A percentile compares a stretch with the other conserved stretches of the same genome.
These are phyloP conservation scores for Pelargonium australe DNA, from an alignment of 441 rosid genomes.

Conservation along the genomic window DNA sequence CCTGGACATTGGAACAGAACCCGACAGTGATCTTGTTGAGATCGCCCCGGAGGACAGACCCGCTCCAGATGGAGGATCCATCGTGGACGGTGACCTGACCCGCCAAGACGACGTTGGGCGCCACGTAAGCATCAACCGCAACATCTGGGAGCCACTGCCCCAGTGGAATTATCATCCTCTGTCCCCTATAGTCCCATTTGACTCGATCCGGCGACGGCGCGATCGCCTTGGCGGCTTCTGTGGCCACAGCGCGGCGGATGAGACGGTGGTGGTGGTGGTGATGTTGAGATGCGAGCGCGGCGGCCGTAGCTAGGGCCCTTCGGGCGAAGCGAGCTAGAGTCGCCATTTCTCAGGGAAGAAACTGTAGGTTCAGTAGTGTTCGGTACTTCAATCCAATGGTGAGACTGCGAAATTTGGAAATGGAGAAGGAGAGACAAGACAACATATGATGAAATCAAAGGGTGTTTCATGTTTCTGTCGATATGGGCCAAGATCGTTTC, in stretches of 20 bases:
- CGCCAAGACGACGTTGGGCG: conserved; percentile 86
- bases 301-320: not conserved
- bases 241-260: conserved; percentile 15
- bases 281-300: not conserved
- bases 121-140: conserved; percentile 94
- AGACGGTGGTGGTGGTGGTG: conserved; percentile 24
- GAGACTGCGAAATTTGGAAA: not conserved
- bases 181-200: conserved; percentile 98
- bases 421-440: not conserved
- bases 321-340: not conserved
- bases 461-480: too few species aligned
- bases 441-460: too few species aligned
- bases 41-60: conserved; percentile 90
- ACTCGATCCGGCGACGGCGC: conserved; percentile 71
- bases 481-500: too few species aligned
- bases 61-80: conserved; percentile 92
- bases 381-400: not conserved
- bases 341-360: not conserved
- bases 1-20: conserved; percentile 90
- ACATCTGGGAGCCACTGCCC: conserved; percentile 95
- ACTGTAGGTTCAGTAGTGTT: not conserved
- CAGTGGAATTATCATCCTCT: conserved; percentile 83
- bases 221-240: conserved; percentile 45
- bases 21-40: conserved; percentile 87
- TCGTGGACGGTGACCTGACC: conserved; percentile 85